phyloP scores from a whole-genome alignment of 2,329 filamentous ascomycete species.

The Fusarium goolgardi region DNA sequence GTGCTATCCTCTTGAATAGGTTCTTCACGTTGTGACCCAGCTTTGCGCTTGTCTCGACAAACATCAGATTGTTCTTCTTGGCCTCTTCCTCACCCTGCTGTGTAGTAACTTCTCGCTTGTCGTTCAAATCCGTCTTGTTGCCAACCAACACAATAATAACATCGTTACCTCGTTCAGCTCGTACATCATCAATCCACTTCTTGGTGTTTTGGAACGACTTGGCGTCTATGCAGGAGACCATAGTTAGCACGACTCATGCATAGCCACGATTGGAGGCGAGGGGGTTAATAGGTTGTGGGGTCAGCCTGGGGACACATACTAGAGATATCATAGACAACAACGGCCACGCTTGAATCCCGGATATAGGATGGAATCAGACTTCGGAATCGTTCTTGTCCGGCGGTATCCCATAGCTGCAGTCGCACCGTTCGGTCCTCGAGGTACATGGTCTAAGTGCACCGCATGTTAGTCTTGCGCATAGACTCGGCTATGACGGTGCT shows the following conservation, averaged over 20 bases:
- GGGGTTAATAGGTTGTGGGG: constrained; percentile 35
- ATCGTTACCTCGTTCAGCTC: constrained; percentile 95
- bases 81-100: constrained; percentile 97
- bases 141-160: constrained; percentile 98
- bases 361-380: constrained; percentile 98
- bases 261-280: constrained; percentile 24
- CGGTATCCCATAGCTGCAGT: constrained; percentile 98
- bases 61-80: constrained; percentile 98
- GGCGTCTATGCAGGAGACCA: constrained; percentile 66
- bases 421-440: constrained; percentile 98
- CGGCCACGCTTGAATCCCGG: constrained; percentile 95
- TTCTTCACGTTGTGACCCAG: constrained; percentile 98
- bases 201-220: constrained; percentile 99
- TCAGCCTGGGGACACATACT: constrained; percentile 61
- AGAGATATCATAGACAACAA: constrained; percentile 98
- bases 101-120: constrained; percentile 97
- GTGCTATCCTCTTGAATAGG: constrained; percentile 96
- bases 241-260: constrained; percentile 38
- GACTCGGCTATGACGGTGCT: constrained; percentile 32
- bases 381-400: constrained; percentile 96
- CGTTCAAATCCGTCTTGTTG: constrained; percentile 99
- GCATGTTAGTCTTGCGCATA: constrained; percentile 35
- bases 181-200: constrained; percentile 99
- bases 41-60: constrained; percentile 98
- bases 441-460: constrained; percentile 84